Base-by-base conservation (phyloP, 2,329 filamentous ascomycete genomes). In the Colletotrichum sansevieriae region DNA sequence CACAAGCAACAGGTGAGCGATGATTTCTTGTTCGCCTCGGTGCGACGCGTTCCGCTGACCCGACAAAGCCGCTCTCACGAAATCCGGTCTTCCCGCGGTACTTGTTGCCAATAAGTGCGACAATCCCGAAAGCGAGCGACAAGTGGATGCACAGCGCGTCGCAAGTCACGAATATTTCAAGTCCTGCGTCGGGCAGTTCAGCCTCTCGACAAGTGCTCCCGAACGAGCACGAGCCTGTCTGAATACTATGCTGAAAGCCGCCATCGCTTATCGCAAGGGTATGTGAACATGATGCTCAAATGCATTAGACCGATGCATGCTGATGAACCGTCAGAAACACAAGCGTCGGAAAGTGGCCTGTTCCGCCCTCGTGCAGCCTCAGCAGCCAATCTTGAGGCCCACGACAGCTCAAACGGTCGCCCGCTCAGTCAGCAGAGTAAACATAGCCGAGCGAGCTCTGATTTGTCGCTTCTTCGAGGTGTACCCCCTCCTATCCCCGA, bases 51-150 rank as follows among this genome's bases (percentile, higher is more conserved):
- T 68, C 51, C 65, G 65, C 74, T 78, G 62, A 75, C 71, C 56
- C 57, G 58, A 74, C 78, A 33, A 37, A 97, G 94, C 89, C 81
- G 90, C 91, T 47, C 84, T 97, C 59, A 87, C 89, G 66, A 91
- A 91, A 74, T 90, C 91, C 18, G 86, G 87, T 25, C 81, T 97
- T 44, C 94, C 95, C 9, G 92, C 91, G 61, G 86, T 95, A 71
- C 87, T 98, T 47, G 92, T 97, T 59, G 93, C 94, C 63, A 95
- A 91, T 78, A 98, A 98, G 84, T 97, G 93, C 83, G 95, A 98
- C 78, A 88, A 90, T 58, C 90, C 91, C 55, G 88, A 91, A 71
- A 86, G 88, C 66, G 83, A 89, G 68, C 90, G 92, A 75, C 87
- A 93, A 76, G 85, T 97, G 64, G 90, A 95, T 75, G 87, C 91